phyloP scores from a whole-genome alignment of 148 eudicot species.

The Talinum fruticosum region DNA sequence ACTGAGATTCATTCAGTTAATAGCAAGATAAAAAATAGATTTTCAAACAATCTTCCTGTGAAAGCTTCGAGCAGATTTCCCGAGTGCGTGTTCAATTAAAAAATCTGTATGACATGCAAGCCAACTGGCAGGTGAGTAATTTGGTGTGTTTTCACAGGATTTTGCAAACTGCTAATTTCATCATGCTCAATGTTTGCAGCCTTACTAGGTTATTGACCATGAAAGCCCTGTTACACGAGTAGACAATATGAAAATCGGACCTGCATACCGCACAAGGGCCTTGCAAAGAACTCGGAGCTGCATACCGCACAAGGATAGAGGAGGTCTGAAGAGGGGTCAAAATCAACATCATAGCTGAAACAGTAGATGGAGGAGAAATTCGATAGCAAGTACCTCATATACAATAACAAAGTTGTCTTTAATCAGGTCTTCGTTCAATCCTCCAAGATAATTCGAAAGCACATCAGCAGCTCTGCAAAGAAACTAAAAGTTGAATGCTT shows the following conservation, averaged over 20 bases:
- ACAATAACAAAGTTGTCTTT: slow-evolving; percentile 96
- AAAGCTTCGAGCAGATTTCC: neutral
- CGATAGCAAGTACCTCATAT: slow-evolving; percentile 70
- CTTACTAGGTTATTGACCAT: too few relatives aligned
- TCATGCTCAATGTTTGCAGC: neutral
- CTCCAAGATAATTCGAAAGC: slow-evolving; percentile 84
- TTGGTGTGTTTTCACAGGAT: neutral
- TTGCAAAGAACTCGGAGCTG: neutral
- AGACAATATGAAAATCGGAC: too few relatives aligned
- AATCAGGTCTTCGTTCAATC: slow-evolving; percentile 85
- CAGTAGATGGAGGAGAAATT: neutral
- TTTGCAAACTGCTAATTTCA: neutral
- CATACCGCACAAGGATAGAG: neutral
- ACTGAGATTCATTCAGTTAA: neutral
- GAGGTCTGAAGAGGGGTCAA: neutral
- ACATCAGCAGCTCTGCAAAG: slow-evolving; percentile 97
- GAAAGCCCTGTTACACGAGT: too few relatives aligned
- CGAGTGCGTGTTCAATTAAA: neutral
- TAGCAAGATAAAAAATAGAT: neutral
- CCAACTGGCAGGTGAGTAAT: neutral
- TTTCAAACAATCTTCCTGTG: neutral
- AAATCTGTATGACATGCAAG: neutral
- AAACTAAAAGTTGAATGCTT: slow-evolving; percentile 49
- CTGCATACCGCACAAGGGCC: too few relatives aligned
- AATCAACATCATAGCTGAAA: neutral